These are phyloP conservation scores for Aegilops tauschii DNA, from an alignment of 176 grass and related monocot species.

Conservation along the genomic window DNA sequence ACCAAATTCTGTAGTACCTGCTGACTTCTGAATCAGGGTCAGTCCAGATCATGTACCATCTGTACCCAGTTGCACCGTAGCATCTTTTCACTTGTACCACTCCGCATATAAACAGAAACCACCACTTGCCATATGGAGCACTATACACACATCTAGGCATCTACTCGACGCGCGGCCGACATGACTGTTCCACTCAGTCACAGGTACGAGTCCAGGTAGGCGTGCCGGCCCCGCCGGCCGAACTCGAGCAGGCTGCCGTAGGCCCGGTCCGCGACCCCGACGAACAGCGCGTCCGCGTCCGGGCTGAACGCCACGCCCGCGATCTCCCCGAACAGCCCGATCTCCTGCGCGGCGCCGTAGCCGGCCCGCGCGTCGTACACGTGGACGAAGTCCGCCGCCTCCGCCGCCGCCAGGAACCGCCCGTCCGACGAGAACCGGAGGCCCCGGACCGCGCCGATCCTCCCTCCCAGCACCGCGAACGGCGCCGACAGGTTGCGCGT, in stretches of 20 bases:
- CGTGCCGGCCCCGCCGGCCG: slow-evolving; percentile 28
- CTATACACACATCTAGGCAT: neutral
- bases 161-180: neutral
- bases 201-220: slow-evolving; percentile 40
- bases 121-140: neutral
- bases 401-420: slow-evolving; percentile 58
- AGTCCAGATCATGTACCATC: too few relatives aligned
- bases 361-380: slow-evolving; percentile 38
- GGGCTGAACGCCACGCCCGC: slow-evolving; percentile 60
- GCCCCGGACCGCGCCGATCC: slow-evolving; percentile 53
- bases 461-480: slow-evolving; percentile 50
- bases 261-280: slow-evolving; percentile 53
- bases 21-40: too few relatives aligned
- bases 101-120: neutral
- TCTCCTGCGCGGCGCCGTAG: slow-evolving; percentile 48
- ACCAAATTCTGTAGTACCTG: too few relatives aligned
- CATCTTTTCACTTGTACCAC: neutral
- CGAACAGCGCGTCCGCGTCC: slow-evolving; percentile 48
- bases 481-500: slow-evolving; percentile 53
- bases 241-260: slow-evolving; percentile 83
- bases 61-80: too few relatives aligned
- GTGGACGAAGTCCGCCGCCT: slow-evolving; percentile 74
- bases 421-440: slow-evolving; percentile 71
- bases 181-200: neutral
- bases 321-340: slow-evolving; percentile 77